Evolutionary conservation across 495 filamentous ascomycete species (phyloP).

Genomic region (Emericellopsis terricola): DNA sequence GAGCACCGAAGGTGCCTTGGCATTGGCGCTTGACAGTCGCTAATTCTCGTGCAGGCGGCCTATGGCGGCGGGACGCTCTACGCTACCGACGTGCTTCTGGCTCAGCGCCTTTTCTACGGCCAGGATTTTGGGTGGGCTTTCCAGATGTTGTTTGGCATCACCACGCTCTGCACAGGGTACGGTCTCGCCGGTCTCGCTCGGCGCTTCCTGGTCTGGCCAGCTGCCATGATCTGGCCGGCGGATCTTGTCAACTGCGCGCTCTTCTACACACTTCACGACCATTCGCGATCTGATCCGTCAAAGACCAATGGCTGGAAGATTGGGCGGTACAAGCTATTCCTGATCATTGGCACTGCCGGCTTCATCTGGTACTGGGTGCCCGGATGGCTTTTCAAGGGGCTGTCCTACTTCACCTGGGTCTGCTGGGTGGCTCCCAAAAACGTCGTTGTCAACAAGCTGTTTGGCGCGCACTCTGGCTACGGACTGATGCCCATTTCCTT

Average conservation of each 20-base stretch:
- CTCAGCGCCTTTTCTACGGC: constrained; percentile 23
- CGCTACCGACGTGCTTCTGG: constrained; percentile 19
- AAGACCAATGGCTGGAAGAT: constrained; percentile 40
- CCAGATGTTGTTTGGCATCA: constrained; percentile 39
- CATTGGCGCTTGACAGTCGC: background rate
- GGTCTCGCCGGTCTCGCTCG: constrained; percentile 44
- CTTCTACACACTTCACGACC: constrained; percentile 43
- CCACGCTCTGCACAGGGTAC: constrained; percentile 46
- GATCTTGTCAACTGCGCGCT: constrained; percentile 39
- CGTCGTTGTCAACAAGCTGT: constrained; percentile 50
- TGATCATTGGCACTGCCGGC: constrained; percentile 27
- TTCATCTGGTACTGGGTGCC: constrained; percentile 40
- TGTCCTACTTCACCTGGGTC: constrained; percentile 41
- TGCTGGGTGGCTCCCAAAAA: constrained; percentile 45
- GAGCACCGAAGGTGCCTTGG: background rate
- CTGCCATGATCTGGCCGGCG: constrained; percentile 46
- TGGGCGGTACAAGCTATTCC: constrained; percentile 38
- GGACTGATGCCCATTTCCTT: constrained; percentile 38
- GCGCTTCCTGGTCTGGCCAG: constrained; percentile 37
- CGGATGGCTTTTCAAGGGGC: constrained; percentile 37
- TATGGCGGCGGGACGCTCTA: constrained; percentile 23
- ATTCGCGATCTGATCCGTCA: constrained; percentile 27
- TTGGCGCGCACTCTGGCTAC: constrained; percentile 44
- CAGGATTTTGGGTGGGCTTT: constrained; percentile 39
- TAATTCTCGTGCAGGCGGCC: constrained; percentile 10